Evolutionary conservation across 2,329 filamentous ascomycete genomes (phyloP).

Genomic region (Epichloe gansuensis): DNA sequence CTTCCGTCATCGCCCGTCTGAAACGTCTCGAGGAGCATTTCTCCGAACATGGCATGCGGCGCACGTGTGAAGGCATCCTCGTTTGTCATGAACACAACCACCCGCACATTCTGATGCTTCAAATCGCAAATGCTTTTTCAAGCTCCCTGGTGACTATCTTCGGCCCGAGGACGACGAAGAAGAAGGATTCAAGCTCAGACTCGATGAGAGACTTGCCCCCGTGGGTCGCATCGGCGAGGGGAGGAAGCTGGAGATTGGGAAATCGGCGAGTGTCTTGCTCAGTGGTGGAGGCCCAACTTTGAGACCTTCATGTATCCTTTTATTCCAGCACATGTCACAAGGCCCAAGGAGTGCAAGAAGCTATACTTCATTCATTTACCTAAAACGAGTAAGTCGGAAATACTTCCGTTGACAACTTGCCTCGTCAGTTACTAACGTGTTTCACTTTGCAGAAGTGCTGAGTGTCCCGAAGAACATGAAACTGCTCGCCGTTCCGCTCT

Average conservation of each 20-base stretch:
- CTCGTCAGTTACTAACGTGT: not conserved
- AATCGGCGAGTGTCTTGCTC: slow-evolving; percentile 84
- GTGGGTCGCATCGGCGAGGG: slow-evolving; percentile 74
- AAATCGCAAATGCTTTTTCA: slow-evolving; percentile 99
- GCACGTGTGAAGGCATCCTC: slow-evolving; percentile 91
- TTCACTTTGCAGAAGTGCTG: slow-evolving; percentile 57
- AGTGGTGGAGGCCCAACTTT: slow-evolving; percentile 99
- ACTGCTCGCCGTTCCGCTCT: slow-evolving; percentile 86
- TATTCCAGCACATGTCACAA: slow-evolving; percentile 86
- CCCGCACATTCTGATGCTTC: slow-evolving; percentile 95
- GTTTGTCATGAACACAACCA: slow-evolving; percentile 99
- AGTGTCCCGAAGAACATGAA: slow-evolving; percentile 99
- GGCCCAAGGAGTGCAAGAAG: slow-evolving; percentile 99
- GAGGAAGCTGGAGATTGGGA: slow-evolving; percentile 83
- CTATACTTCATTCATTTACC: slow-evolving; percentile 94
- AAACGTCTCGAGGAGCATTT: slow-evolving; percentile 97
- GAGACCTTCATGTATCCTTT: slow-evolving; percentile 99
- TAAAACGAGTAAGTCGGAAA: slow-evolving; percentile 57
- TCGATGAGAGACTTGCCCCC: slow-evolving; percentile 88
- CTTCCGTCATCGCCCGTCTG: slow-evolving; percentile 82
- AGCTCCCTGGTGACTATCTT: slow-evolving; percentile 93
- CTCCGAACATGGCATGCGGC: slow-evolving; percentile 81
- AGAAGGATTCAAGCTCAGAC: slow-evolving; percentile 81
- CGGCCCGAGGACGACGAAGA: slow-evolving; percentile 82
- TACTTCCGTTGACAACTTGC: not conserved